Base-by-base conservation (phyloP, 2,329 filamentous ascomycete species). In the Elsinoe batatas region DNA sequence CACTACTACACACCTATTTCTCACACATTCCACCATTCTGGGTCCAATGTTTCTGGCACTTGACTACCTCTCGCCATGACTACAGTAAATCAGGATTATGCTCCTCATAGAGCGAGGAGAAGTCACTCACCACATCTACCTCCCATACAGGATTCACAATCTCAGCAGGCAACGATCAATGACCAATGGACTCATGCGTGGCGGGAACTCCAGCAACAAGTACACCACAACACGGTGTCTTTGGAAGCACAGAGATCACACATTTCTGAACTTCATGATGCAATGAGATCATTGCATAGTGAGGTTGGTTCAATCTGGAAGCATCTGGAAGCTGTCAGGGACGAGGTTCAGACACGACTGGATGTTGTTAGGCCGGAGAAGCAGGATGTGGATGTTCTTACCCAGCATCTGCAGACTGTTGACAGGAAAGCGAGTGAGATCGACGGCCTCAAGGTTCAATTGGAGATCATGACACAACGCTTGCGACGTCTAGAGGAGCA, bases 381-480 rank as follows among this genome's bases (percentile, higher is more conserved):
- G 11, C 62, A 58, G 33, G 71, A 74, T 30, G 63, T 77, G 11
- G 73, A 76, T 42, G 63, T 75, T 10, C 69, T 77, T 57, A 70
- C 72, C 8, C 65, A 65, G 17, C 72, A 72, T 57, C 62, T 76
- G 2, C 63, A 67, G 49, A 63, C 63, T 22, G 64, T 76, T 20
- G 68, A 71, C 6, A 67, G 67, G 46, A 74, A 74, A 61, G 69
- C 70, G 7, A 72, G 70, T 32, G 74, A 77, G 57, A 65, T 77
- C 10, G 74, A 77, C 53, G 69, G 65, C 4, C 58, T 78, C 44
- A 74, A 71, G 59, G 67, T 77, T 60, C 72, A 73, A 50, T 63
- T 77, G 10, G 73, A 76, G 50, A 70, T 77, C 11, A 65, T 78
- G 64, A 75, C 74, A 63, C 72, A 73, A 55, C 72, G 71, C 44